Evolutionary conservation across 805 yeast genomes (phyloP), one percentile per base, ranked within the genome.

Genomic region (Barnettozyma wickerhamii): DNA sequence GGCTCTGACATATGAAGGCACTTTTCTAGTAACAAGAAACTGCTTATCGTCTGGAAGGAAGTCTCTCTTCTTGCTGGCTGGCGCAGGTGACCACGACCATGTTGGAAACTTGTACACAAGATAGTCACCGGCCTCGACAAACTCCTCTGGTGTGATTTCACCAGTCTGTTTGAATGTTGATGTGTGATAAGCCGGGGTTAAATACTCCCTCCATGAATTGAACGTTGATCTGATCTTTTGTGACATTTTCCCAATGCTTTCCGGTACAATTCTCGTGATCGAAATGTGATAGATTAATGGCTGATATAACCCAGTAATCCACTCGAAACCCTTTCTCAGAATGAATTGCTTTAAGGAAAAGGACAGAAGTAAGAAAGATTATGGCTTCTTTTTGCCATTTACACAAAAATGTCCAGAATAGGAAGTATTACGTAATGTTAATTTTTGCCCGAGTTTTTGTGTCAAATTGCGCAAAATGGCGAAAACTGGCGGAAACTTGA

Each of bases 131-230:
- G 99, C 97, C 41, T 69, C 70, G 9, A 89, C 91, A 64, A 93
- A 93, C 61, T 93, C 99, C 40, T 87, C 95, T 1, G 99, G 99
- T 1, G 96, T 86, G 38, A 93, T 81, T 59, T 91, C 93, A 4
- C 99, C 99, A 0, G 96, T 85, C 36, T 72, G 65, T 41, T 79
- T 71, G 65, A 89, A 93, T 14, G 93, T 87, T 19, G 97, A 89
- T n/a, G 69, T 75, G 61, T 90, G 87, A 33, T 82, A 74, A 3
- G 91, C 81, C 2, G 99, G 99, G 3, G 99, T 91, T 41, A 93
- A 68, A 56, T 90, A 91, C 62, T 93, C 99, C 51, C 98, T 74
- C 66, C 90, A 74, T 7, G 89, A 81, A 43, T 93, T 81, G 46
- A 89, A 65, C 18, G 84, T 82, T 28, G 95, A 85, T 58, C 95